These are phyloP conservation scores for Sutorius australiensis DNA, from an alignment of 768 basidiomycete species.

Conservation along the genomic window DNA sequence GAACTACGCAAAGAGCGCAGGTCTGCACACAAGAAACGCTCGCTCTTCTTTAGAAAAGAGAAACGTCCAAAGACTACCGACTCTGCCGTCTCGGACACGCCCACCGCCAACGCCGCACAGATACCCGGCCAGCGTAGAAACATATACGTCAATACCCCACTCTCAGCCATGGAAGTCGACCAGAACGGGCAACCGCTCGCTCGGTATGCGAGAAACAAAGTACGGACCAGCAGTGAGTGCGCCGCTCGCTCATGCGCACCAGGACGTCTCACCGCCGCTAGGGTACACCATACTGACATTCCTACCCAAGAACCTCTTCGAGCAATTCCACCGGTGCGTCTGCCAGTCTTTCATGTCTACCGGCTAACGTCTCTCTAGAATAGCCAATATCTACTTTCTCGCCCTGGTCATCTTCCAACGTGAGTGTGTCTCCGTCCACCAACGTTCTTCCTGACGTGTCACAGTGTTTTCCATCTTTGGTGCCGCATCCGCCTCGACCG, in stretches of 20 bases:
- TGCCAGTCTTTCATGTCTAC: background rate
- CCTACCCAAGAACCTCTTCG: slow-evolving; percentile 89
- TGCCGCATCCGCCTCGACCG: slow-evolving; percentile 74
- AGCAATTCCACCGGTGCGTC: slow-evolving; percentile 85
- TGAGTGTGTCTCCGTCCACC: slow-evolving; percentile 30
- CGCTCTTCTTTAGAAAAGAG: slow-evolving; percentile 58
- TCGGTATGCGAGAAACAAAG: slow-evolving; percentile 89
- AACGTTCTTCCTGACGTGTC: slow-evolving; percentile 9
- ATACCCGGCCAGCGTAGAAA: slow-evolving; percentile 60
- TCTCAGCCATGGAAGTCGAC: slow-evolving; percentile 63
- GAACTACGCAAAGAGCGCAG: slow-evolving; percentile 67
- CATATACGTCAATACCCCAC: slow-evolving; percentile 74
- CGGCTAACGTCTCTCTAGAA: slow-evolving; percentile 36
- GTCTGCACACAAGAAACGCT: slow-evolving; percentile 44
- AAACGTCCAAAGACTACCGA: slow-evolving; percentile 37
- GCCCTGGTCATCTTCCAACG: slow-evolving; percentile 76
- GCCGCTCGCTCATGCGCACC: background rate
- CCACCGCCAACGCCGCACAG: slow-evolving; percentile 22
- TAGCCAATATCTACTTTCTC: slow-evolving; percentile 93
- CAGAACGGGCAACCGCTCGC: slow-evolving; percentile 69
- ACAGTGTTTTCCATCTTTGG: slow-evolving; percentile 90
- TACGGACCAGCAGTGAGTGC: slow-evolving; percentile 83
- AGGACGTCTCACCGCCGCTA: slow-evolving; percentile 27
- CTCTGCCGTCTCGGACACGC: slow-evolving; percentile 28
- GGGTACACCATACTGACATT: slow-evolving; percentile 92